Percentiles rank a stretch among this genome's conserved stretches.
phyloP scores from a whole-genome alignment of 2,329 filamentous ascomycete genomes.

The Apiospora sp. region DNA sequence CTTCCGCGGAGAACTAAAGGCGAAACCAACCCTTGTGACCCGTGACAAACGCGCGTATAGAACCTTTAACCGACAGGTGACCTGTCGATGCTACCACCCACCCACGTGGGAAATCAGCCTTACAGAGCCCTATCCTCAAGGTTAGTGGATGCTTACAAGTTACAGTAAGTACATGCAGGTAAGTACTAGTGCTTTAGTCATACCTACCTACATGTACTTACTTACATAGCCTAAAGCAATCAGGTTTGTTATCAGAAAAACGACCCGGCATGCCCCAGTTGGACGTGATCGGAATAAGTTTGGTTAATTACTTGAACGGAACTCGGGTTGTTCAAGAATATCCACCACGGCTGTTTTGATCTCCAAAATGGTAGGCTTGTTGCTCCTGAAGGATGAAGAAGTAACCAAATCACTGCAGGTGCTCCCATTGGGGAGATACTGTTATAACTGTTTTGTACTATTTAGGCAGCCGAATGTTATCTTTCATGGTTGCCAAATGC shows the following conservation, averaged over 20 bases:
- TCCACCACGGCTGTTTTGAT: not conserved
- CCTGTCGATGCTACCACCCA: not conserved
- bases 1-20: not conserved
- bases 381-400: not conserved
- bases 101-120: not conserved
- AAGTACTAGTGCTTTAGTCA: not conserved
- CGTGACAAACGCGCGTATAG: slow-evolving; percentile 8
- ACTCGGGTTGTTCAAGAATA: not conserved
- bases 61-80: not conserved
- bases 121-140: not conserved
- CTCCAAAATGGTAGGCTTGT: not conserved
- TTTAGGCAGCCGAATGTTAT: not conserved
- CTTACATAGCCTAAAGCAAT: not conserved
- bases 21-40: not conserved
- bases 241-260: not conserved
- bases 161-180: not conserved
- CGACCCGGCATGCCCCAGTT: too few relatives aligned
- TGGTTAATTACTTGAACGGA: too few relatives aligned
- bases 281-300: not conserved
- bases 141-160: not conserved
- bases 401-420: not conserved
- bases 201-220: too few relatives aligned
- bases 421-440: not conserved
- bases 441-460: not conserved
- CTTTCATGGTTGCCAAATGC: not conserved